A percentile compares a stretch with the other conserved stretches of the same genome.
phyloP scores from a whole-genome alignment of 352 stramenopile genomes.

The Pythium grandisporangium region DNA sequence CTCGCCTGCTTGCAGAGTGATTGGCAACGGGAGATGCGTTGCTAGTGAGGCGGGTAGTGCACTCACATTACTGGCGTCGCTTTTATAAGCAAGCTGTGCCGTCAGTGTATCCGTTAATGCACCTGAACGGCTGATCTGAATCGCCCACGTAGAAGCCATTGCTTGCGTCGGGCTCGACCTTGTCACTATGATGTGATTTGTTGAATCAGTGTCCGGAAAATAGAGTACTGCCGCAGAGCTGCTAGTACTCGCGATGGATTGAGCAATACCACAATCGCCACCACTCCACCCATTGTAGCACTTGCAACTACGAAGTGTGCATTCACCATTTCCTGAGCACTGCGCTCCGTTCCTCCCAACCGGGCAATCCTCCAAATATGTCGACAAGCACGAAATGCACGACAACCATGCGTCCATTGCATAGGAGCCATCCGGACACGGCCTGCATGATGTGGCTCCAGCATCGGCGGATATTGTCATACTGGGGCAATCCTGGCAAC shows the following conservation, averaged over 20 bases:
- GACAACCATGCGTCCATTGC: slow-evolving; percentile 40
- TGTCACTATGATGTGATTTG: too few species aligned
- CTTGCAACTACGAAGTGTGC: slow-evolving; percentile 35
- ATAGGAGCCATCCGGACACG: slow-evolving; percentile 25
- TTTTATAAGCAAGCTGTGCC: too few species aligned
- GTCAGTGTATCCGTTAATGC: too few species aligned
- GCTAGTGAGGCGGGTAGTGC: too few species aligned
- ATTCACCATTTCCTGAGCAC: slow-evolving; percentile 49
- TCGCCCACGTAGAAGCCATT: too few species aligned
- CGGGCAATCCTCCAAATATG: slow-evolving; percentile 23
- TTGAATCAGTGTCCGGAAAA: too few species aligned
- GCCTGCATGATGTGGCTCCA: slow-evolving; percentile 20
- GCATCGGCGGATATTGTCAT: slow-evolving; percentile 20
- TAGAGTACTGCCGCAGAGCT: slow-evolving; percentile 27
- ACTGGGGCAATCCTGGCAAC: slow-evolving; percentile 27
- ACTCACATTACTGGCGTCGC: too few species aligned
- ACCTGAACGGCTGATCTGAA: too few species aligned
- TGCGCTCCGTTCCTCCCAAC: slow-evolving; percentile 40
- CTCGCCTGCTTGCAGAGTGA: too few species aligned
- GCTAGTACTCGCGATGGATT: neutral
- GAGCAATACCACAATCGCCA: slow-evolving; percentile 27
- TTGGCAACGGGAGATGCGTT: too few species aligned
- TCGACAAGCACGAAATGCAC: slow-evolving; percentile 36
- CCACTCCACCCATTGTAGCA: slow-evolving; percentile 31
- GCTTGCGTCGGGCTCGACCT: too few species aligned